phyloP scores from a whole-genome alignment of 2,329 filamentous ascomycete species.

The Dactylellina haptotyla region DNA sequence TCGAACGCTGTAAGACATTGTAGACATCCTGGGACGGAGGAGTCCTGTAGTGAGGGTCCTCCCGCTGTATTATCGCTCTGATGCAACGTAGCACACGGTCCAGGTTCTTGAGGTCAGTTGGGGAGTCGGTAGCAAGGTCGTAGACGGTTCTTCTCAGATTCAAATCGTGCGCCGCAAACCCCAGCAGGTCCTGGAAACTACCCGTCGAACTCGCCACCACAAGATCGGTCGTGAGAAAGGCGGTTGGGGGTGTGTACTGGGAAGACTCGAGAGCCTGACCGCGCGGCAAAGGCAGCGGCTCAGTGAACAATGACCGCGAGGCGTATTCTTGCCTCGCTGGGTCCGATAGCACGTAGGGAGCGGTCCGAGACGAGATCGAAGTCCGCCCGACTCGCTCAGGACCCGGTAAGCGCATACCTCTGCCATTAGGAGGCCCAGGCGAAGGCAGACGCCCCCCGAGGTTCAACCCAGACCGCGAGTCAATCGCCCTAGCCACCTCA shows the following conservation, averaged over 20 bases:
- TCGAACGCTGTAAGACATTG: constrained; percentile 51
- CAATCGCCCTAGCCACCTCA: constrained; percentile 59
- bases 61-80: constrained; percentile 52
- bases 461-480: constrained; percentile 52
- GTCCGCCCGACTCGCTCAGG: constrained; percentile 50
- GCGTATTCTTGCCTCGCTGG: constrained; percentile 49
- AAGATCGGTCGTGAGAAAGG: constrained; percentile 58
- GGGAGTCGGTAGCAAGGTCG: constrained; percentile 51
- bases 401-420: constrained; percentile 53
- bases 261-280: constrained; percentile 46
- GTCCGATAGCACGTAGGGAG: constrained; percentile 49
- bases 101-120: constrained; percentile 51
- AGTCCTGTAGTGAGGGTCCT: constrained; percentile 49
- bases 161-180: constrained; percentile 51
- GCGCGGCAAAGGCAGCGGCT: constrained; percentile 66
- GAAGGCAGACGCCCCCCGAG: constrained; percentile 46
- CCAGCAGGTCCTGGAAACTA: constrained; percentile 47
- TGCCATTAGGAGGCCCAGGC: constrained; percentile 45
- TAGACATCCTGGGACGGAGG: constrained; percentile 50
- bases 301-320: constrained; percentile 46
- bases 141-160: constrained; percentile 50
- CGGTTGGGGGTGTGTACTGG: constrained; percentile 54
- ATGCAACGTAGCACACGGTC: constrained; percentile 54
- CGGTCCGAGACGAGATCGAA: constrained; percentile 53
- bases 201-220: constrained; percentile 63